phyloP scores from a whole-genome alignment of 495 filamentous ascomycete species.

The Amniculicola lignicola region DNA sequence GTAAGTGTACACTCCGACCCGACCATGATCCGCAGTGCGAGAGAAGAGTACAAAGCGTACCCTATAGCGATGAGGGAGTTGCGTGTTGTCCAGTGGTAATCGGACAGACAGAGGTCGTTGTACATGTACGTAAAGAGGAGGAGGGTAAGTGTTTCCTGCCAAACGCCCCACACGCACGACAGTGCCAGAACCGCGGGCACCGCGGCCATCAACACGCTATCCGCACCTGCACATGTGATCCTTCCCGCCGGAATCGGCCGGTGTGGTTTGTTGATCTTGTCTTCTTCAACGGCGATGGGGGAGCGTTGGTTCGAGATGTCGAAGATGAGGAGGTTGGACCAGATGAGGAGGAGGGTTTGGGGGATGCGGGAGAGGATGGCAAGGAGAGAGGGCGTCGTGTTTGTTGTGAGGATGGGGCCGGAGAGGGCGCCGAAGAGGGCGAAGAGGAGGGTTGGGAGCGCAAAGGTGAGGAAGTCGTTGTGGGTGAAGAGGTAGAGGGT shows the following conservation, averaged over 20 bases:
- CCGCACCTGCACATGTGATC: neutral
- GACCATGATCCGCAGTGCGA: neutral
- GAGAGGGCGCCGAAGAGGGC: conserved; percentile 2
- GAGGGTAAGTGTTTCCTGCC: neutral
- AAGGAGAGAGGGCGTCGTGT: neutral
- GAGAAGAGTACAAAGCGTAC: neutral
- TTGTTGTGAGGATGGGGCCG: neutral
- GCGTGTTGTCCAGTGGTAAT: conserved; percentile 4
- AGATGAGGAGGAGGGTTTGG: neutral
- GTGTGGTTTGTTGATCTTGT: conserved; percentile 17
- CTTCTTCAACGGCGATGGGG: conserved; percentile 4
- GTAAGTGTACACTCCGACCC: neutral
- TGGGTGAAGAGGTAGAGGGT: conserved; percentile 40
- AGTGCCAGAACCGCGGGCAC: neutral
- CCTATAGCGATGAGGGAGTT: conserved; percentile 19
- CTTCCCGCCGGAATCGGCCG: conserved; percentile 13
- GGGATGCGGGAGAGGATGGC: neutral
- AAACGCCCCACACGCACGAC: neutral
- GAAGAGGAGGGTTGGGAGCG: conserved; percentile 20
- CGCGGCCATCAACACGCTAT: neutral
- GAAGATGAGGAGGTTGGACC: conserved; percentile 16
- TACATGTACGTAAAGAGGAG: conserved; percentile 9
- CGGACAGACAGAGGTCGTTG: conserved; percentile 21
- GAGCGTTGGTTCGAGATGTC: conserved; percentile 21
- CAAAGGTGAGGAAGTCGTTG: conserved; percentile 36